Conservation (phyloP, 768 basidiomycete genomes). For the Pleurotus ostreatus region DNA sequence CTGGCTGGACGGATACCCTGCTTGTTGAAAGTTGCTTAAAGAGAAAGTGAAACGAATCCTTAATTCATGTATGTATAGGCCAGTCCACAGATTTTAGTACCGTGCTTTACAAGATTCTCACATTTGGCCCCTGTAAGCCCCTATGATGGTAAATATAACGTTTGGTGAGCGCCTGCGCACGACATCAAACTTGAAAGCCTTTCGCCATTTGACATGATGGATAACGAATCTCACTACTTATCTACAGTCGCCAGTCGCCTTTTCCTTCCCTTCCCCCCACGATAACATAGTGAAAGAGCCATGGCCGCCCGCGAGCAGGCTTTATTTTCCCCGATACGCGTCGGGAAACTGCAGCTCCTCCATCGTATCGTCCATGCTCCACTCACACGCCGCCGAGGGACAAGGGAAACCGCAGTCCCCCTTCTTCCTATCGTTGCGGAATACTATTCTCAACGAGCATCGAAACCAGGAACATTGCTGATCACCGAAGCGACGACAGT, state of each 20-base stretch:
- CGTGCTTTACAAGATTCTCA: no score
- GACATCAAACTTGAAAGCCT: no score
- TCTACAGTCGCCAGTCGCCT: no score
- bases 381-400: constrained; percentile 28
- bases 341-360: constrained; percentile 19
- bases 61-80: no score
- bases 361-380: constrained; percentile 37
- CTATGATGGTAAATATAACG: no score
- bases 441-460: constrained; percentile 49
- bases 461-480: constrained; percentile 46
- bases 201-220: no score
- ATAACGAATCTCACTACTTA: no score
- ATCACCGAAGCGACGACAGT: constrained; percentile 59
- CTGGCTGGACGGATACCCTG: constrained; percentile 36
- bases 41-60: not conserved
- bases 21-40: constrained; percentile 33
- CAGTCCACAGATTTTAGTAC: no score
- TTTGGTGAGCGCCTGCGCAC: no score
- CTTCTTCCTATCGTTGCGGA: constrained; percentile 27
- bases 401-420: constrained; percentile 6
- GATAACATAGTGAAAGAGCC: no score
- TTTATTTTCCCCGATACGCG: constrained; percentile 25
- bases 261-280: no score
- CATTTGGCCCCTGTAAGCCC: no score
- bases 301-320: not conserved